Evolutionary conservation across 257 asterid genomes (phyloP).

Genomic region (Gentiana straminea): DNA sequence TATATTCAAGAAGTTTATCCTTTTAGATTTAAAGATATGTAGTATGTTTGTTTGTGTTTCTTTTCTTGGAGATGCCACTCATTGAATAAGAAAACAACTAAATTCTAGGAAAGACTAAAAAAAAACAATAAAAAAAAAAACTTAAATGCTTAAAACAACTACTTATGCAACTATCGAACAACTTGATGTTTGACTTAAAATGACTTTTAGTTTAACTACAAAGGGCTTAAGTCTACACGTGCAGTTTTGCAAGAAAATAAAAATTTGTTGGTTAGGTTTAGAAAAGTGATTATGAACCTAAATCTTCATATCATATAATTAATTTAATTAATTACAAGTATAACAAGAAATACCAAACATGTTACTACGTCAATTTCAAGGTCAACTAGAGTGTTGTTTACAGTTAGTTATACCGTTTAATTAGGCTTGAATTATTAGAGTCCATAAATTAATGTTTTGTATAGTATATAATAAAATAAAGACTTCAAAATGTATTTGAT

Average conservation of each 20-base stretch:
- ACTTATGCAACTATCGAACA: neutral
- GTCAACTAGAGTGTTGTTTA: neutral
- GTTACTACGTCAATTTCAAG: neutral
- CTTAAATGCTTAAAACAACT: neutral
- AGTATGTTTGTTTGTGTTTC: no score
- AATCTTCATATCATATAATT: conserved; percentile 5
- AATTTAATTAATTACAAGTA: neutral
- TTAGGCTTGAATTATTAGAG: conserved; percentile 7
- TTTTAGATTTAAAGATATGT: no score
- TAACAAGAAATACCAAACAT: conserved; percentile 5
- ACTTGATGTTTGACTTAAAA: neutral
- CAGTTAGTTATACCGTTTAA: neutral
- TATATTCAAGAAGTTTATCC: no score
- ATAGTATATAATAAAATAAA: neutral
- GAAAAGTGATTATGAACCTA: conserved; percentile 12
- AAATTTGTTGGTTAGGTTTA: conserved; percentile 16
- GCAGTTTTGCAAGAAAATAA: conserved; percentile 7
- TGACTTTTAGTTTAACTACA: neutral
- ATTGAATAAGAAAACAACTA: neutral
- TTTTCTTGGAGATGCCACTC: neutral
- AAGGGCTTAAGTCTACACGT: conserved; percentile 1
- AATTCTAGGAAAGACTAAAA: no score
- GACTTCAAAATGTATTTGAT: no score
- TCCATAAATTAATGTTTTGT: neutral
- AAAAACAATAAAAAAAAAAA: neutral